Evolutionary conservation across 2,329 filamentous ascomycete genomes (phyloP).

Genomic region (Botryotinia globosa): DNA sequence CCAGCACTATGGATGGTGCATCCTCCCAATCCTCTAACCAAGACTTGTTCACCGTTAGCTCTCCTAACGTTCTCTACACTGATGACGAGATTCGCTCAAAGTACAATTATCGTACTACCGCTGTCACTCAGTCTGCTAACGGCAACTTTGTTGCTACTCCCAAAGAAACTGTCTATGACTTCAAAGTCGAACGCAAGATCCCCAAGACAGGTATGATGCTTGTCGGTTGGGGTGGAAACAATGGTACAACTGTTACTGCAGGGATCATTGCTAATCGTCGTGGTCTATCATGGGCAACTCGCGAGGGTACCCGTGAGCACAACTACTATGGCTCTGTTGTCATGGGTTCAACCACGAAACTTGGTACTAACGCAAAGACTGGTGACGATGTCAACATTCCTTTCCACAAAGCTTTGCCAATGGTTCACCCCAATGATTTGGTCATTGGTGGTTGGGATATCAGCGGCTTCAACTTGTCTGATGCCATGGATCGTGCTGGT

Average conservation of each 20-base stretch:
- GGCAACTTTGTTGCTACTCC: conserved; percentile 82
- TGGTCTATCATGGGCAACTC: conserved; percentile 85
- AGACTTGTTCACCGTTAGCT: conserved; percentile 80
- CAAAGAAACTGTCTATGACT: conserved; percentile 88
- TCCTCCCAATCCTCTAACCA: conserved; percentile 42
- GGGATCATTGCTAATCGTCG: conserved; percentile 95
- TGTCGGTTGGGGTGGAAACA: conserved; percentile 97
- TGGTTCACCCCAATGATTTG: conserved; percentile 96
- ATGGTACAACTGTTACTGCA: conserved; percentile 93
- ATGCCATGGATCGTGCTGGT: conserved; percentile 91
- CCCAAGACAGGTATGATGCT: conserved; percentile 96
- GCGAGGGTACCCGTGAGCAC: conserved; percentile 77
- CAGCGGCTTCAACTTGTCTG: conserved; percentile 81
- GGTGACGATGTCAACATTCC: conserved; percentile 92
- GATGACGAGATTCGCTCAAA: conserved; percentile 84
- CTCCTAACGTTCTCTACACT: conserved; percentile 89
- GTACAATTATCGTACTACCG: conserved; percentile 95
- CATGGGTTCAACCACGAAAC: conserved; percentile 96
- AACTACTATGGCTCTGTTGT: conserved; percentile 99
- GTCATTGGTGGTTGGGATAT: conserved; percentile 98
- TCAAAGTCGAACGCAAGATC: conserved; percentile 93
- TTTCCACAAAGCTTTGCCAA: conserved; percentile 89
- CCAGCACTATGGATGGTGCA: conserved; percentile 57
- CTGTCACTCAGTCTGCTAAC: conserved; percentile 63
- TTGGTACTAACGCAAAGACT: conserved; percentile 82